These are phyloP conservation scores for Misopates orontium DNA, from an alignment of 257 asterid species.

Conservation along the genomic window DNA sequence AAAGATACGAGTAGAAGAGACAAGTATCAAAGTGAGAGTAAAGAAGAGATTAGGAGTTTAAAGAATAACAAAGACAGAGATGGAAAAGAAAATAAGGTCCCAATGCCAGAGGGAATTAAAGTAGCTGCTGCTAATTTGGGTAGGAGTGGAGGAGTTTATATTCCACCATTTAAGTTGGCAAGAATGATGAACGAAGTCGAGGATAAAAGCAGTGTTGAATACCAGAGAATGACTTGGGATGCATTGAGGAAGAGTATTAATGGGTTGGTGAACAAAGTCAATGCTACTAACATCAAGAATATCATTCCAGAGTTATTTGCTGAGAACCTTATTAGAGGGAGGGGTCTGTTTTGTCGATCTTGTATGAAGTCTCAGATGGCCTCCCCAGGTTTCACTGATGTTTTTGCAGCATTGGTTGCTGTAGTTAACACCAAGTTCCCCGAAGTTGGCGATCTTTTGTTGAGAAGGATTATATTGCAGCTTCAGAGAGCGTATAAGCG, in stretches of 20 bases:
- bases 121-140: constrained; percentile 45
- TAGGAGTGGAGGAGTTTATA: constrained; percentile 84
- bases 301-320: constrained; percentile 81
- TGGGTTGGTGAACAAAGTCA: constrained; percentile 84
- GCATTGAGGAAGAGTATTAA: constrained; percentile 85
- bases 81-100: constrained; percentile 31
- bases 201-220: constrained; percentile 65
- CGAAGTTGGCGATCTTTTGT: constrained; percentile 76
- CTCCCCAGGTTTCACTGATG: constrained; percentile 89
- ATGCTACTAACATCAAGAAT: constrained; percentile 69
- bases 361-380: constrained; percentile 97
- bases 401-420: constrained; percentile 85
- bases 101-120: constrained; percentile 31
- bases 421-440: constrained; percentile 83
- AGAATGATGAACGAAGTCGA: constrained; percentile 81
- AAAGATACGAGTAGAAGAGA: constrained; percentile 31
- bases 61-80: constrained; percentile 29
- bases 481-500: constrained; percentile 77
- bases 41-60: constrained; percentile 25
- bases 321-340: constrained; percentile 84
- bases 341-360: constrained; percentile 82
- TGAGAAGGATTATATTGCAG: constrained; percentile 72
- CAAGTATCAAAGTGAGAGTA: constrained; percentile 22
- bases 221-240: constrained; percentile 91
- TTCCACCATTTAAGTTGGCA: constrained; percentile 80